phyloP scores from a whole-genome alignment of 352 stramenopile species.

The Globisporangium orthogonon region DNA sequence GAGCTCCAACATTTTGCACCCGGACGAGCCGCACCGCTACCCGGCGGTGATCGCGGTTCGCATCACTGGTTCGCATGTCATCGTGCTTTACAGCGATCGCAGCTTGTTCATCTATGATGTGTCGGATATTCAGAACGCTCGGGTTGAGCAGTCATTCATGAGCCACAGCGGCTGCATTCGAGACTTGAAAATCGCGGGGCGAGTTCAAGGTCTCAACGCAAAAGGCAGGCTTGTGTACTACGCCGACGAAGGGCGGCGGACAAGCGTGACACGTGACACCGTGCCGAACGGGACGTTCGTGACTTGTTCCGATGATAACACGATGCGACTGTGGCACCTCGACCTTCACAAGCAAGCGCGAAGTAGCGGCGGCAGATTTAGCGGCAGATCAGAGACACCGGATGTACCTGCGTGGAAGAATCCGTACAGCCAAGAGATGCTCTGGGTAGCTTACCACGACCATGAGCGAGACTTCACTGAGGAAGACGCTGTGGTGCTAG shows the following conservation, averaged over 20 bases:
- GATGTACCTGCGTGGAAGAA: constrained; percentile 42
- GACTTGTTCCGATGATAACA: constrained; percentile 85
- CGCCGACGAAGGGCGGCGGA: constrained; percentile 10
- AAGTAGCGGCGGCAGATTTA: constrained; percentile 22
- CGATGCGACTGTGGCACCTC: constrained; percentile 82
- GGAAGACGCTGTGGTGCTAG: constrained; percentile 35
- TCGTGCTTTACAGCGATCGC: constrained; percentile 73
- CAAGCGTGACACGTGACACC: constrained; percentile 10
- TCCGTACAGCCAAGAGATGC: constrained; percentile 66
- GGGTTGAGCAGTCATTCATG: constrained; percentile 68
- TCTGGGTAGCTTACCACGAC: constrained; percentile 64
- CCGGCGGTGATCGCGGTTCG: constrained; percentile 50
- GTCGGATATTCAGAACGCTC: constrained; percentile 33
- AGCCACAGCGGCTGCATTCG: constrained; percentile 71
- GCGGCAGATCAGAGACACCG: constrained; percentile 1
- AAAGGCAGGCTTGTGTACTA: constrained; percentile 57
- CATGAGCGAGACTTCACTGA: constrained; percentile 31
- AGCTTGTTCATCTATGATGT: constrained; percentile 79
- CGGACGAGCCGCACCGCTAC: constrained; percentile 45
- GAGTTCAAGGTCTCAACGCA: constrained; percentile 37
- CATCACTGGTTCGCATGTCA: constrained; percentile 50
- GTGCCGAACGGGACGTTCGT: constrained; percentile 72
- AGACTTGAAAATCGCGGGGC: constrained; percentile 53
- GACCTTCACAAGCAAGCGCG: constrained; percentile 44
- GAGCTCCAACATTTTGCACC: constrained; percentile 27